phyloP scores from a whole-genome alignment of 441 rosid species.

The Euphorbia neoarborescens region DNA sequence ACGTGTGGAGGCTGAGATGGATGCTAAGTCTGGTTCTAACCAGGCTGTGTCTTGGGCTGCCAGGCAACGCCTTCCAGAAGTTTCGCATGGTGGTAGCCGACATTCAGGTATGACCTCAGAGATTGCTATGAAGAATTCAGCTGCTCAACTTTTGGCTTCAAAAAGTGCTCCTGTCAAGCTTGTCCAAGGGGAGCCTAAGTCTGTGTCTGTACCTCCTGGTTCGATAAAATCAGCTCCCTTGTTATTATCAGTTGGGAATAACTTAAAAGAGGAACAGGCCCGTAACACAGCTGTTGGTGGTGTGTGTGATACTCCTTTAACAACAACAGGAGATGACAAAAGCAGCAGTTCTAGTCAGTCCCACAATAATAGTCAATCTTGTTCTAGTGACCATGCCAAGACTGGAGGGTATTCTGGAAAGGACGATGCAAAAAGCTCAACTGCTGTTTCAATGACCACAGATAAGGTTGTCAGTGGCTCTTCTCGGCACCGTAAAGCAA shows the following conservation, averaged over 20 bases:
- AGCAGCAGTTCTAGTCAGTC: conserved; percentile 79
- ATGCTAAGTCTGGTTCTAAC: conserved; percentile 58
- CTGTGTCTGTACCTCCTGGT: conserved; percentile 47
- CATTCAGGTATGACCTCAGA: conserved; percentile 57
- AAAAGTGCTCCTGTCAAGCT: conserved; percentile 51
- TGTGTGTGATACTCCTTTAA: conserved; percentile 33
- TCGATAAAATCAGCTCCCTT: conserved; percentile 45
- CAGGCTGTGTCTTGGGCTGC: conserved; percentile 60
- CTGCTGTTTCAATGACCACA: conserved; percentile 39
- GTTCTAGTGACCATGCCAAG: conserved; percentile 58
- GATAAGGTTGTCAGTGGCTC: conserved; percentile 38
- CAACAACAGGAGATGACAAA: conserved; percentile 46
- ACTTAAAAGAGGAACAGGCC: conserved; percentile 40
- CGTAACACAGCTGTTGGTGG: conserved; percentile 35
- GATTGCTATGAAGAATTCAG: conserved; percentile 51
- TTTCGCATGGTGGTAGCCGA: conserved; percentile 49
- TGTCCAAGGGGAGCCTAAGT: conserved; percentile 49
- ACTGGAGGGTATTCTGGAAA: conserved; percentile 39
- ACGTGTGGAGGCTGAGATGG: conserved; percentile 96
- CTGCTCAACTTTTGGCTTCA: conserved; percentile 45
- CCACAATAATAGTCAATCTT: conserved; percentile 64
- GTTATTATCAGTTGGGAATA: conserved; percentile 33
- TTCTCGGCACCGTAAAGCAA: conserved; percentile 45
- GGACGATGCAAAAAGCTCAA: conserved; percentile 58
- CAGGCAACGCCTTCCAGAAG: conserved; percentile 52